Conservation (phyloP, 306 rosid species). For the Luffa acutangula region DNA sequence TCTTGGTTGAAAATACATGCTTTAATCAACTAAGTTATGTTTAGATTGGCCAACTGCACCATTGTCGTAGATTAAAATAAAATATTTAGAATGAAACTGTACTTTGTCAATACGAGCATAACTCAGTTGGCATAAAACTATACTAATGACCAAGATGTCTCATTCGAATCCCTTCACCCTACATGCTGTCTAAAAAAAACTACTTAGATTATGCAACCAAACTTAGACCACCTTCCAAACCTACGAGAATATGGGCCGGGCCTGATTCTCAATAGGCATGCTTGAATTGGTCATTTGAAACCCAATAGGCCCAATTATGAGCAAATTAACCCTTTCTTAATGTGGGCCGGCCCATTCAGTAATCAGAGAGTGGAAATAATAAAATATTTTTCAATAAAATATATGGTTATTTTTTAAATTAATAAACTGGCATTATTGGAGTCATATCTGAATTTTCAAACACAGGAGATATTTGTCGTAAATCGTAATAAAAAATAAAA, state of each 20-base stretch:
- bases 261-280: not conserved
- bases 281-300: not conserved
- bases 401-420: no score
- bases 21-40: no score
- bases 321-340: not conserved
- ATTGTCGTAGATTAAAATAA: no score
- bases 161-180: no score
- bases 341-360: not conserved
- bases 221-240: not conserved
- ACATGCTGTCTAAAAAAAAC: no score
- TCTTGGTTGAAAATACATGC: no score
- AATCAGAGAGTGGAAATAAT: not conserved
- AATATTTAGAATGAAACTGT: no score
- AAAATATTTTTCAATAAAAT: not conserved
- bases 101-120: no score
- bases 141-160: no score
- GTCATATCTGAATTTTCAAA: not conserved
- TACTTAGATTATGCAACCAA: no score
- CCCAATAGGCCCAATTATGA: not conserved
- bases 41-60: no score
- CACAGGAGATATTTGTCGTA: not conserved
- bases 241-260: not conserved
- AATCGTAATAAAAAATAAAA: not conserved
- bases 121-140: no score
- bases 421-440: not conserved